Evolutionary conservation across 2,329 filamentous ascomycete species (phyloP).

Genomic region (Fusarium transvaalense): DNA sequence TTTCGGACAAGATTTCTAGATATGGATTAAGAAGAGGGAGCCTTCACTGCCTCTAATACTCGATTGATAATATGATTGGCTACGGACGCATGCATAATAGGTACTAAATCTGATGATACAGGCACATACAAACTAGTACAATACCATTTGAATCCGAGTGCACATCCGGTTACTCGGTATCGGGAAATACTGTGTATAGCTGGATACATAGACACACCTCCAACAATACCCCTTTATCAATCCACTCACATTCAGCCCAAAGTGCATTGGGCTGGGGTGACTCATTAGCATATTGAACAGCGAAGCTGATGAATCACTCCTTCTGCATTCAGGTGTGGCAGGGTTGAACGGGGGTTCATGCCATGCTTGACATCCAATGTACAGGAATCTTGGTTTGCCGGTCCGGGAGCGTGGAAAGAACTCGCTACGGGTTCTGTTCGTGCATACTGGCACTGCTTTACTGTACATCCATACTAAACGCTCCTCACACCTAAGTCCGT

Average conservation of each 20-base stretch:
- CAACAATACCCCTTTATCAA: background rate
- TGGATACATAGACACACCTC: background rate
- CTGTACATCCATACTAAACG: background rate
- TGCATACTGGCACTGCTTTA: background rate
- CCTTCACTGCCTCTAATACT: background rate
- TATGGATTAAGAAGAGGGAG: conserved; percentile 3
- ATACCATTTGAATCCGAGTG: conserved; percentile 2
- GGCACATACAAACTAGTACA: background rate
- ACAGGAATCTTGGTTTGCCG: background rate
- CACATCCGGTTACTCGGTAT: background rate
- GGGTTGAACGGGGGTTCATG: background rate
- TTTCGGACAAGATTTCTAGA: conserved; percentile 20
- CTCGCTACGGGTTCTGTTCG: background rate
- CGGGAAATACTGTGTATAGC: background rate
- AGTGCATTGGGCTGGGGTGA: background rate
- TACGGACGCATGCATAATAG: background rate
- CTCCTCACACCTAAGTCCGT: background rate
- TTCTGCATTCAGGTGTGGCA: background rate
- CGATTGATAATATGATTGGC: background rate
- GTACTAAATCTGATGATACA: background rate
- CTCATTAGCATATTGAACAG: background rate
- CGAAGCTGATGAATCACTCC: background rate
- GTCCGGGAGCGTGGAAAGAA: background rate
- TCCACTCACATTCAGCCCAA: background rate
- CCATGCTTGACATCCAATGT: background rate